phyloP scores from a whole-genome alignment of 805 yeast genomes.

The Henningerozyma blattae region DNA sequence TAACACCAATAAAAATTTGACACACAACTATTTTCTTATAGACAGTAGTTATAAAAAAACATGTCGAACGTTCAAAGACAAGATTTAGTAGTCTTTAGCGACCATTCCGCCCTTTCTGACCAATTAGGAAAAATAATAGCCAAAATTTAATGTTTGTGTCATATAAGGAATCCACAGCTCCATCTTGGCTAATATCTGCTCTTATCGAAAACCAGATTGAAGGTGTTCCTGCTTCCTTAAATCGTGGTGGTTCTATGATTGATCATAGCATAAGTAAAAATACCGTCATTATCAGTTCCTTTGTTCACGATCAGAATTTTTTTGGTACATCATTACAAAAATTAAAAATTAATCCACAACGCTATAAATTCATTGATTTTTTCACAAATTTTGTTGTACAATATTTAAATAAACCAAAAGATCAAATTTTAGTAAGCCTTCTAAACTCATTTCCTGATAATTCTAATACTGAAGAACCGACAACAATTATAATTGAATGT shows the following conservation, averaged over 20 bases:
- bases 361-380: conserved; percentile 31
- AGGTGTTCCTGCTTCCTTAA: conserved; percentile 32
- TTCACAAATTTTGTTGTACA: conserved; percentile 36
- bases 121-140: conserved; percentile 7
- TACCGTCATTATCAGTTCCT: conserved; percentile 20
- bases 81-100: conserved; percentile 42
- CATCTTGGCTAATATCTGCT: conserved; percentile 50
- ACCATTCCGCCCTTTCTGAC: conserved; percentile 32
- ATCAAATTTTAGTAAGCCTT: conserved; percentile 57
- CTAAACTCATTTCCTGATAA: conserved; percentile 48
- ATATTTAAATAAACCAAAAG: conserved; percentile 47
- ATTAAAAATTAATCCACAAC: conserved; percentile 10
- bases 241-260: conserved; percentile 20
- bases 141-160: conserved; percentile 27
- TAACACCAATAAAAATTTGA: no score
- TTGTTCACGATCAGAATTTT: conserved; percentile 14
- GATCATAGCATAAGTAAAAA: conserved; percentile 3
- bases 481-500: conserved; percentile 19
- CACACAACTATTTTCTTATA: no score
- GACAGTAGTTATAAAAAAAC: no score
- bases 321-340: conserved; percentile 12
- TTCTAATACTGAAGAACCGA: conserved; percentile 30
- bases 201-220: conserved; percentile 39
- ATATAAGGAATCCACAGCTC: conserved; percentile 40
- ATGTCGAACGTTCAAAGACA: conserved; percentile 35